A percentile compares a stretch with the other conserved stretches of the same genome.
These are phyloP conservation scores for Fraxinus baroniana DNA, from an alignment of 305 asterid species.

Conservation along the genomic window DNA sequence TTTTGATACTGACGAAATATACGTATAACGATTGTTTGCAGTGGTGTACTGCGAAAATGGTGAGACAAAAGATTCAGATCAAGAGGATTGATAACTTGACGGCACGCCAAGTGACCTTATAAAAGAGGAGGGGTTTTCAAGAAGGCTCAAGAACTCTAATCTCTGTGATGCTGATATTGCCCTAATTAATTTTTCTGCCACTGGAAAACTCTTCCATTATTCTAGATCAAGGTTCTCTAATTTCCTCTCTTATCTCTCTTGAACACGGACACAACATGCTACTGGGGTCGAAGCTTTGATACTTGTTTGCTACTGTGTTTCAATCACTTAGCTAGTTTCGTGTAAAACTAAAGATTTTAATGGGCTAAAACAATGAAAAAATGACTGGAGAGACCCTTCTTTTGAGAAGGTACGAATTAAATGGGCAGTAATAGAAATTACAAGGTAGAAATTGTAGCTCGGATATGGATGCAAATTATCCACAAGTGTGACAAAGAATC, in stretches of 20 bases:
- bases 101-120: conserved; percentile 68
- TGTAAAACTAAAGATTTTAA: not conserved
- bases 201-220: conserved; percentile 65
- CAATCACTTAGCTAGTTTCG: not conserved
- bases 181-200: conserved; percentile 73
- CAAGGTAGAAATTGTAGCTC: not conserved
- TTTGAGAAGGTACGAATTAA: not conserved
- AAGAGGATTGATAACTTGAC: conserved; percentile 73
- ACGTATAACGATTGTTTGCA: not conserved
- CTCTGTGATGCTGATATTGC: conserved; percentile 79
- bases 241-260: conserved; percentile 17
- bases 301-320: not conserved
- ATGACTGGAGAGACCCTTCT: not conserved
- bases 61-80: conserved; percentile 72
- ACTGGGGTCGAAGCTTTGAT: not conserved
- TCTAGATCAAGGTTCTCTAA: conserved; percentile 56
- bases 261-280: not conserved
- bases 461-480: not conserved
- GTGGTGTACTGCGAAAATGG: conserved; percentile 36
- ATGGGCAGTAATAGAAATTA: not conserved
- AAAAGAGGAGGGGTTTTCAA: conserved; percentile 87
- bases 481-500: not conserved
- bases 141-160: conserved; percentile 73
- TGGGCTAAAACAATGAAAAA: not conserved
- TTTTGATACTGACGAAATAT: not conserved